Percentiles rank a stretch among this genome's conserved stretches.
Evolutionary conservation across 768 basidiomycete species (phyloP).

Genomic region (Xerocomellus chrysenteron): DNA sequence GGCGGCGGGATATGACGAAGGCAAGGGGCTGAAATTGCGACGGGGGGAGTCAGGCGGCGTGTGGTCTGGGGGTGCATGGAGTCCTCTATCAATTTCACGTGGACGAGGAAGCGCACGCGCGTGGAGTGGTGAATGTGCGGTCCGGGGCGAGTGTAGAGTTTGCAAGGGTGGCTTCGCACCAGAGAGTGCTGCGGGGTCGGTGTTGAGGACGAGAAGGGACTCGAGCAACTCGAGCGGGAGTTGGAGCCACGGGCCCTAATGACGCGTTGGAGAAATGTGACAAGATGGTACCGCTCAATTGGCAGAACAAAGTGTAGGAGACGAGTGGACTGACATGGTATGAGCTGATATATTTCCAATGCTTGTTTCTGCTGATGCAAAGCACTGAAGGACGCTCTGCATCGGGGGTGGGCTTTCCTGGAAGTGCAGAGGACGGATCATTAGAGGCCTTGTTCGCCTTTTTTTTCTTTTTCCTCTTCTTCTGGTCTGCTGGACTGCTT

Average conservation of each 20-base stretch:
- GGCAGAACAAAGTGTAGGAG: background rate
- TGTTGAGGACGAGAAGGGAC: conserved; percentile 73
- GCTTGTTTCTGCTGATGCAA: conserved; percentile 90
- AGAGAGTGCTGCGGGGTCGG: conserved; percentile 66
- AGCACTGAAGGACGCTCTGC: conserved; percentile 60
- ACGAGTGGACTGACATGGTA: conserved; percentile 64
- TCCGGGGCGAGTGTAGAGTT: conserved; percentile 32
- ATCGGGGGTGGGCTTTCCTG: conserved; percentile 37
- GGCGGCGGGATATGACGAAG: conserved; percentile 30
- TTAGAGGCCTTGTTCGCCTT: conserved; percentile 42
- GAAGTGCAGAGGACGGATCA: conserved; percentile 13
- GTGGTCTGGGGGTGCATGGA: conserved; percentile 33
- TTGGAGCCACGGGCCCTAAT: conserved; percentile 88
- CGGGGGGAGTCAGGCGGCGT: conserved; percentile 49
- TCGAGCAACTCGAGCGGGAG: conserved; percentile 84
- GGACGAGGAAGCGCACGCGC: conserved; percentile 25
- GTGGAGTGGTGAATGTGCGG: background rate
- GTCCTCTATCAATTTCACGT: conserved; percentile 44
- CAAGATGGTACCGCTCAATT: background rate
- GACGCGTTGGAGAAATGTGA: background rate
- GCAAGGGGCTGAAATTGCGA: conserved; percentile 35
- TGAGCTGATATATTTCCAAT: conserved; percentile 91
- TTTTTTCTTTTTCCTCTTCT: conserved; percentile 74
- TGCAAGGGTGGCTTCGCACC: conserved; percentile 45
- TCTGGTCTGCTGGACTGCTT: conserved; percentile 35